phyloP scores from a whole-genome alignment of 805 yeast genomes.

The Komagataella pseudopastoris region DNA sequence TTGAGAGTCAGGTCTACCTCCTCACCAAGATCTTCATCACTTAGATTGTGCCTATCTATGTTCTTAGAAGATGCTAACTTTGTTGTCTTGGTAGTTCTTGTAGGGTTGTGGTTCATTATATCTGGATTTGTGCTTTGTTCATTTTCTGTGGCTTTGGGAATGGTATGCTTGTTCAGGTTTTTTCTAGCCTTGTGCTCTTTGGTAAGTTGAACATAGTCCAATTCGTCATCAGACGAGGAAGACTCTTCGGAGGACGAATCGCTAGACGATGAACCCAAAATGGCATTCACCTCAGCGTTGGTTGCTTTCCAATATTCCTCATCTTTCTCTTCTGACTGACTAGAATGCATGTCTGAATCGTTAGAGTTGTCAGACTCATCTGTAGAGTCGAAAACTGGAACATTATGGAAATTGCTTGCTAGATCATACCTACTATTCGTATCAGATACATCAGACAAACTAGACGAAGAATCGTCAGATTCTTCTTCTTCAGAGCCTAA shows the following conservation, averaged over 20 bases:
- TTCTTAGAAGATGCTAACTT: conserved; percentile 2
- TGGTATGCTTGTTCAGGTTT: conserved; percentile 34
- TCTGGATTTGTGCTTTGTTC: conserved; percentile 3
- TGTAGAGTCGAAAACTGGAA: conserved; percentile 1
- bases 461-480: conserved; percentile 4
- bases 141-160: conserved; percentile 9
- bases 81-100: not conserved
- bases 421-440: conserved; percentile 4
- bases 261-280: conserved; percentile 16
- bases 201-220: conserved; percentile 61
- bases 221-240: conserved; percentile 52
- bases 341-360: conserved; percentile 8
- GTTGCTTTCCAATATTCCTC: conserved; percentile 14
- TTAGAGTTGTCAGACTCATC: conserved; percentile 14
- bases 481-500: conserved; percentile 13
- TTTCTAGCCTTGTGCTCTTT: conserved; percentile 42
- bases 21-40: conserved; percentile 53
- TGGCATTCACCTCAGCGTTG: conserved; percentile 10
- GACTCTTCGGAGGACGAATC: conserved; percentile 19
- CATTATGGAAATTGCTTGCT: conserved; percentile 4
- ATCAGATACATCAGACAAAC: conserved; percentile 4
- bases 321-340: conserved; percentile 8
- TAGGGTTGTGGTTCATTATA: conserved; percentile 1
- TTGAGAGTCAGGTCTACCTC: conserved; percentile 19
- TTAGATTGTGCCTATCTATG: conserved; percentile 10